Evolutionary conservation across 192 early-diverging fungal species (phyloP), one percentile per base, ranked within the genome.

Genomic region (Coemansia sp.): DNA sequence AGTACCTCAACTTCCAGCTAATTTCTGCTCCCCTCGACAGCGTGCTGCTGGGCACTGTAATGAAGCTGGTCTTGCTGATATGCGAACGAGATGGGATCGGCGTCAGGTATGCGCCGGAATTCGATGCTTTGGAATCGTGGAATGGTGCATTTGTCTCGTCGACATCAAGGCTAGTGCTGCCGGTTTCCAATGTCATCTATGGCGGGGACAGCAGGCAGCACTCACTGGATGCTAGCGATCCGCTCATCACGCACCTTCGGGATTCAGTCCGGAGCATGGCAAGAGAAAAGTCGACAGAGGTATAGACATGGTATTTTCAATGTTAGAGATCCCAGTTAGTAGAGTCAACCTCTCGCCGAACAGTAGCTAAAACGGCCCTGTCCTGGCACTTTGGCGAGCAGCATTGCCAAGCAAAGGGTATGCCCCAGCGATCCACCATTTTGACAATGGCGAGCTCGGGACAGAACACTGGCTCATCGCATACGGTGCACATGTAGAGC

Each of bases 71-170:
- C 12, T 53, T 81, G 62, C 37, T 33, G 0, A 70, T 81, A 22
- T 74, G 72, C 40, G 53, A 68, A 18, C 55, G 62, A 5, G 72
- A 75, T 19, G 55, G 52, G 15, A 68, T 81, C 21, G n/a, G 33
- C 7, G 72, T 81, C 4, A 58, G 44, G 18, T 60, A 67, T 37
- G 68, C 63, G 27, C 60, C 62, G n/a, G 18, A 11, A 12, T 52
- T 70, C 21, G 67, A 70, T 29, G 27, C 52, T 3, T 36, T 62
- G n/a, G 56, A 37, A 10, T 22, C 37, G n/a, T 81, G 72, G 71
- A 43, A 21, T 5, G 78, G 72, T 24, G 78, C 78, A 14, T 81
- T 81, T 68, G 63, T 81, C 12, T 57, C 78, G 19, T 73, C 70
- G 14, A 81, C 78, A 34, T 81, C 78, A 24, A 56, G 78, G 18